phyloP scores from a whole-genome alignment of 352 stramenopile species.

The Peronospora belbahrii region DNA sequence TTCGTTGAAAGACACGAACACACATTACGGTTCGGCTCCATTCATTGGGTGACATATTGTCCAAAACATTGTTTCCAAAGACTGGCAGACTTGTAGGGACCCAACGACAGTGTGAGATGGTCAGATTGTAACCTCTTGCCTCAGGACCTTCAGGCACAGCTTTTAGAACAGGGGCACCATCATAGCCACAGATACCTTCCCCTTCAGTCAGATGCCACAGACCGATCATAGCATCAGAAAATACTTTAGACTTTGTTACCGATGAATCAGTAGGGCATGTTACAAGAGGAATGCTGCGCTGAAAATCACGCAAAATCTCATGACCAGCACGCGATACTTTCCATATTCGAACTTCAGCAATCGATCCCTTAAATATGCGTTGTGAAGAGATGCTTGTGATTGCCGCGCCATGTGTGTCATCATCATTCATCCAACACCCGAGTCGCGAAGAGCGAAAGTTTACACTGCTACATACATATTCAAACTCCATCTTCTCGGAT shows the following conservation, averaged over 20 bases:
- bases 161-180: conserved; percentile 23
- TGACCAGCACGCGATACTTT: conserved; percentile 24
- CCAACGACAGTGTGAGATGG: conserved; percentile 65
- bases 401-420: conserved; percentile 29
- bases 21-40: conserved; percentile 28
- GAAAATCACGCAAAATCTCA: conserved; percentile 56
- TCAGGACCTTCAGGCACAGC: conserved; percentile 9
- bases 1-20: conserved; percentile 33
- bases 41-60: conserved; percentile 20
- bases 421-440: conserved; percentile 64
- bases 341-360: conserved; percentile 75
- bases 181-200: conserved; percentile 55
- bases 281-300: conserved; percentile 50
- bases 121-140: conserved; percentile 31
- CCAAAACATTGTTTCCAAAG: conserved; percentile 33
- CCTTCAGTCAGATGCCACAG: conserved; percentile 76
- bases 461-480: conserved; percentile 33
- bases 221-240: conserved; percentile 30
- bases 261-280: conserved; percentile 6
- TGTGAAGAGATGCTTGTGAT: conserved; percentile 31
- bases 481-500: conserved; percentile 33
- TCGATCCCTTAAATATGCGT: conserved; percentile 61
- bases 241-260: conserved; percentile 6
- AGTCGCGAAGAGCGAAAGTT: conserved; percentile 49
- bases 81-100: conserved; percentile 47